These are phyloP conservation scores for Starmerella tilneyi DNA, from an alignment of 805 yeast species.

Conservation along the genomic window DNA sequence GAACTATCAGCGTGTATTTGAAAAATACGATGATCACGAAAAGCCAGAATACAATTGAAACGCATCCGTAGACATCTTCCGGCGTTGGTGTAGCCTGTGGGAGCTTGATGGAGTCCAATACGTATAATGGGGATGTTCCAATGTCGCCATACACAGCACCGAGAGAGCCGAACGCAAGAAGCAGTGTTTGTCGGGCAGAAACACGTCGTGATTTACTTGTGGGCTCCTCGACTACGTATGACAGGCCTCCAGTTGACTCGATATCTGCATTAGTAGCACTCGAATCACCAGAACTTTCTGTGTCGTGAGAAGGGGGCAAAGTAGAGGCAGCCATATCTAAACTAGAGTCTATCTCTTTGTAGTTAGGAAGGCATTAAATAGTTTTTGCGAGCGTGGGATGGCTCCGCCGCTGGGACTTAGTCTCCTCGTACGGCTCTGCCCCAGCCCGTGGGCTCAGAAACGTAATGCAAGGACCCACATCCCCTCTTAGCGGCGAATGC, in stretches of 20 bases:
- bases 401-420: no score
- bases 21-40: slow-evolving; percentile 44
- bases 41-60: slow-evolving; percentile 46
- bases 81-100: slow-evolving; percentile 28
- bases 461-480: no score
- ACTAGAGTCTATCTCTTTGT: no score
- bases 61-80: slow-evolving; percentile 41
- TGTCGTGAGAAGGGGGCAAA: no score
- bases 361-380: background rate
- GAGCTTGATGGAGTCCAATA: slow-evolving; percentile 14
- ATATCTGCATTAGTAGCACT: background rate
- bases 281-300: no score
- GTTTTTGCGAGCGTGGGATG: background rate
- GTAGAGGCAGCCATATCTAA: background rate
- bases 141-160: slow-evolving; percentile 60
- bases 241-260: background rate
- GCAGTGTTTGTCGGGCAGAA: background rate
- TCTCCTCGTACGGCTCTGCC: no score
- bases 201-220: no score
- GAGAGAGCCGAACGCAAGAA: slow-evolving; percentile 37
- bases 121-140: slow-evolving; percentile 52
- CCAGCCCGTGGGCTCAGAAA: no score
- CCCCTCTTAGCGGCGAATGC: no score
- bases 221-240: background rate
- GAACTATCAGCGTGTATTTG: slow-evolving; percentile 44